phyloP scores from a whole-genome alignment of 805 yeast genomes.

The Lachancea fermentati region DNA sequence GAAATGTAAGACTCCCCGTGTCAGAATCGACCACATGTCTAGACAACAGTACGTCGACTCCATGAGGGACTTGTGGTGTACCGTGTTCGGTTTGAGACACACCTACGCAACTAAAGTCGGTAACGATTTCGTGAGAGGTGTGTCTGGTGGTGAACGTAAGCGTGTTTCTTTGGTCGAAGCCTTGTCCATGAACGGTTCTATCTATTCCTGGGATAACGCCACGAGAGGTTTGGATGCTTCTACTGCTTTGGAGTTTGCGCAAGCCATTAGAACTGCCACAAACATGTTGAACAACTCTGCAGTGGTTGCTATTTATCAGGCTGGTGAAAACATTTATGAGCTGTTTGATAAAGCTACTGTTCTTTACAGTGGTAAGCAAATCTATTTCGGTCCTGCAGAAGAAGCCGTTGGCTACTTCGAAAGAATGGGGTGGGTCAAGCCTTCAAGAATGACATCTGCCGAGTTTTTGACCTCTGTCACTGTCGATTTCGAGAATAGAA shows the following conservation, averaged over 20 bases:
- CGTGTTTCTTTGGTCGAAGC: constrained; percentile 68
- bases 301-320: constrained; percentile 62
- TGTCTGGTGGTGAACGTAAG: constrained; percentile 69
- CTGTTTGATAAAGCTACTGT: constrained; percentile 58
- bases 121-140: constrained; percentile 62
- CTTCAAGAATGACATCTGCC: constrained; percentile 60
- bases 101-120: constrained; percentile 61
- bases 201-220: constrained; percentile 64
- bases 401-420: constrained; percentile 51
- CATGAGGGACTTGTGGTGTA: constrained; percentile 37
- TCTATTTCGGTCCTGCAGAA: constrained; percentile 51
- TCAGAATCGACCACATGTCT: constrained; percentile 39
- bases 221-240: constrained; percentile 69
- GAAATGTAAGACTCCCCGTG: constrained; percentile 43
- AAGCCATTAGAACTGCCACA: constrained; percentile 55
- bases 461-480: constrained; percentile 64
- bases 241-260: constrained; percentile 60
- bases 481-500: constrained; percentile 54
- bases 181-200: constrained; percentile 45
- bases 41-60: constrained; percentile 36
- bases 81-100: constrained; percentile 51
- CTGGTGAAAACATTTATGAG: constrained; percentile 58
- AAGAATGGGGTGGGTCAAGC: constrained; percentile 58
- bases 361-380: constrained; percentile 55
- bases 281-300: constrained; percentile 52